Percentiles rank a stretch among this genome's conserved stretches.
Evolutionary conservation across 495 filamentous ascomycete species (phyloP).

Genomic region (Tricharina praecox): DNA sequence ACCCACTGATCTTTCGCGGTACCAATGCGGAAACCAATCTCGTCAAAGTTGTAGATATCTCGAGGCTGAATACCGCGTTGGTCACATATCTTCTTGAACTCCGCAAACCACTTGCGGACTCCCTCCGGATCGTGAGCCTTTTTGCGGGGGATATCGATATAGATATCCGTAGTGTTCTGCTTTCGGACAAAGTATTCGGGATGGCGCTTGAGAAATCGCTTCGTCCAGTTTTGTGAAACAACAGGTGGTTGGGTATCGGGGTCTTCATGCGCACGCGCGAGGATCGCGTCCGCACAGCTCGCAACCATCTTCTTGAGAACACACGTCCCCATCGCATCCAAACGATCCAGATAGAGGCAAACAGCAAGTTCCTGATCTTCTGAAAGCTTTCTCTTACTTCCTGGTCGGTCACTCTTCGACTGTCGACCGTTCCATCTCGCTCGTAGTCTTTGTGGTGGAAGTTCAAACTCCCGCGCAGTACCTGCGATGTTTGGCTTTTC

Average conservation of each 20-base stretch:
- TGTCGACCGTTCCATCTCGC: neutral
- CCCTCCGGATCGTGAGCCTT: conserved; percentile 6
- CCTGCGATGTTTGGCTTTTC: conserved; percentile 1
- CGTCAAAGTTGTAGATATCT: conserved; percentile 23
- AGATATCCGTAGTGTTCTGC: conserved; percentile 1
- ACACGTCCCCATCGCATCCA: conserved; percentile 8
- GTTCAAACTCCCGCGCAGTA: neutral
- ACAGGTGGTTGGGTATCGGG: neutral
- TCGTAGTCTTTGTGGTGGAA: neutral
- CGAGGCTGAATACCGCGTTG: conserved; percentile 4
- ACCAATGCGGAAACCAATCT: conserved; percentile 22
- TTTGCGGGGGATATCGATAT: neutral
- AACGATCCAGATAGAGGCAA: conserved; percentile 9
- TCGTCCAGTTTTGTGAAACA: conserved; percentile 8
- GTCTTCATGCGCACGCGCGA: neutral
- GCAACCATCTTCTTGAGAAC: conserved; percentile 7
- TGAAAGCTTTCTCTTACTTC: conserved; percentile 4
- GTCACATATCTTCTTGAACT: neutral
- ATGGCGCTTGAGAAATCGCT: conserved; percentile 14
- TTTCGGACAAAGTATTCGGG: conserved; percentile 12
- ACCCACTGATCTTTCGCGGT: conserved; percentile 18
- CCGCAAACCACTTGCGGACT: conserved; percentile 16
- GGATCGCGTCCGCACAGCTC: conserved; percentile 12
- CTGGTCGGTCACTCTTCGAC: neutral
- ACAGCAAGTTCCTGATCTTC: conserved; percentile 9